These are phyloP conservation scores for Scenedesmus sp. DNA, from an alignment of 163 green algal species.

Conservation along the genomic window DNA sequence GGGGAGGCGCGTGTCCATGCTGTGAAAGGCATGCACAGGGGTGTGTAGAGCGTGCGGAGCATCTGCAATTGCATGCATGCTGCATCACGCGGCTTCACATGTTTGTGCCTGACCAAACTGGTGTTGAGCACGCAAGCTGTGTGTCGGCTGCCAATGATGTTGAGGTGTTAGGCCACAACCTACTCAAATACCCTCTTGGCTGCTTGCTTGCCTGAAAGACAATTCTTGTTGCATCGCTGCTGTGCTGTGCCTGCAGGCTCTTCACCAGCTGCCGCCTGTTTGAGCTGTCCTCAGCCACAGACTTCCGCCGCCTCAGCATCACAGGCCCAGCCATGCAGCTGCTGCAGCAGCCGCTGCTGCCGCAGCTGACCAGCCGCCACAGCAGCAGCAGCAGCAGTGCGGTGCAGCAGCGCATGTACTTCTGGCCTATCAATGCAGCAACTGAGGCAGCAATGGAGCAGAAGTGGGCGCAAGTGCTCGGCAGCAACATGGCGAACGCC, in stretches of 20 bases:
- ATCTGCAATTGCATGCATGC: background rate
- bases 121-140: no score
- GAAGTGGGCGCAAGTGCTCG: slow-evolving; percentile 52
- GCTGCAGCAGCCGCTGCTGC: slow-evolving; percentile 39
- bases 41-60: background rate
- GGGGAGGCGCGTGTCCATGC: no score
- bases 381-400: slow-evolving; percentile 19
- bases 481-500: background rate
- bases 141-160: background rate
- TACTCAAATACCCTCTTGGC: no score
- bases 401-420: slow-evolving; percentile 54
- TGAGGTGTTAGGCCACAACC: background rate
- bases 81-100: background rate
- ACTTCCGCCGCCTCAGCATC: slow-evolving; percentile 31
- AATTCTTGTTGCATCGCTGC: background rate
- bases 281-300: slow-evolving; percentile 30
- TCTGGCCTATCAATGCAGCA: slow-evolving; percentile 57
- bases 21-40: background rate
- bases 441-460: slow-evolving; percentile 56
- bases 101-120: background rate
- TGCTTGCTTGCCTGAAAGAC: background rate
- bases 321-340: background rate
- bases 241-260: background rate
- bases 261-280: slow-evolving; percentile 38
- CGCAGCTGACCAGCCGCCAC: background rate